phyloP scores from a whole-genome alignment of 2,329 filamentous ascomycete species.

The Akanthomyces uredinophilus region DNA sequence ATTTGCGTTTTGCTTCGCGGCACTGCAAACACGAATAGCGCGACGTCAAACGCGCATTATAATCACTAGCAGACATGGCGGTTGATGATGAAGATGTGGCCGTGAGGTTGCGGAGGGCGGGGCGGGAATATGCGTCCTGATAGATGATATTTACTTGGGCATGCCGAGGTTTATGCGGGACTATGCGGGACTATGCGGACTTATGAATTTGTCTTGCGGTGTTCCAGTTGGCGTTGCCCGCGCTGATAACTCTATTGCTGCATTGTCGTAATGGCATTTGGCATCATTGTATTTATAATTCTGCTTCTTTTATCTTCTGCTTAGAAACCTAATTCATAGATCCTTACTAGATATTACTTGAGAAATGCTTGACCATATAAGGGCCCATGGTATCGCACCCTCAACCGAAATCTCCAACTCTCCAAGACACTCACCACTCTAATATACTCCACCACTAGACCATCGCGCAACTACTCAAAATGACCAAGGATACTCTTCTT shows the following conservation, averaged over 20 bases:
- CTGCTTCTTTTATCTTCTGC: neutral
- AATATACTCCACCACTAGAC: neutral
- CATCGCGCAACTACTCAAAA: neutral
- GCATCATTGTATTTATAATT: neutral
- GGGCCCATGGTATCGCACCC: neutral
- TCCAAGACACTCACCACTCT: neutral
- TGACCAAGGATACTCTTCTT: conserved; percentile 10
- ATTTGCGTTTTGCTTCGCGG: conserved; percentile 8
- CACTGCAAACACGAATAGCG: conserved; percentile 4
- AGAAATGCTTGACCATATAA: neutral
- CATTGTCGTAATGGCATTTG: neutral
- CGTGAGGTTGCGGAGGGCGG: neutral
- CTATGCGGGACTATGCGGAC: neutral
- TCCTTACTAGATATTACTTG: no score
- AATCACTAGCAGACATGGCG: neutral
- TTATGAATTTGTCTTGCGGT: neutral
- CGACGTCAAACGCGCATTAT: neutral
- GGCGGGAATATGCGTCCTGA: conserved; percentile 1
- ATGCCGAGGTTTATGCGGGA: neutral
- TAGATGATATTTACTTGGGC: neutral
- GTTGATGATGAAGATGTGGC: neutral
- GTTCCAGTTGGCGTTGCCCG: neutral
- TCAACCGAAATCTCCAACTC: neutral
- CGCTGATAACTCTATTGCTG: no score
- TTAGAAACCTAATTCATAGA: neutral